These are phyloP conservation scores for Ilex paraguariensis DNA, from an alignment of 305 asterid genomes.

Conservation along the genomic window DNA sequence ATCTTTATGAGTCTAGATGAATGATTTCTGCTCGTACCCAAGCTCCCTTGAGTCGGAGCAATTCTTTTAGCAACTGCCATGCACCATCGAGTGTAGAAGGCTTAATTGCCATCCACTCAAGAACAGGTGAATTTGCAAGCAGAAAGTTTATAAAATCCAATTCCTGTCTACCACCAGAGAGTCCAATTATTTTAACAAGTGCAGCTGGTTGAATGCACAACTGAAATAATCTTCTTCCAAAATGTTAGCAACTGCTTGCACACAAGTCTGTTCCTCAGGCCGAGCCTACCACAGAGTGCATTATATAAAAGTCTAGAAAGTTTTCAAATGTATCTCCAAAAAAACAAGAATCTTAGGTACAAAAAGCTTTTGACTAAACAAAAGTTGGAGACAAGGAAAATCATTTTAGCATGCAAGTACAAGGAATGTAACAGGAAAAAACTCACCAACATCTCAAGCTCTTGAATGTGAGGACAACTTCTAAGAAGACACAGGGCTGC, in stretches of 20 bases:
- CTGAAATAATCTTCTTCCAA: conserved; percentile 35
- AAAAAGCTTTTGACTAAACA: neutral
- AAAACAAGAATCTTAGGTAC: neutral
- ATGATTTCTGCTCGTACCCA: conserved; percentile 66
- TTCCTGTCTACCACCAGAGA: conserved; percentile 59
- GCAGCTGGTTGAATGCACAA: conserved; percentile 47
- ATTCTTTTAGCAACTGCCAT: conserved; percentile 72
- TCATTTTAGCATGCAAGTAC: neutral
- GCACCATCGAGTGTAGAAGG: conserved; percentile 59
- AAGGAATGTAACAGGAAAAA: conserved; percentile 7
- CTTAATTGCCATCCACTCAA: conserved; percentile 77
- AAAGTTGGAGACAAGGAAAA: neutral
- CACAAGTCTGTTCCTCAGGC: conserved; percentile 45
- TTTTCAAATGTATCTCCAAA: neutral
- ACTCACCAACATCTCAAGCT: conserved; percentile 90
- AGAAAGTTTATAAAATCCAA: conserved; percentile 66
- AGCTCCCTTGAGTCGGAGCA: conserved; percentile 81
- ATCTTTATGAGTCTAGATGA: conserved; percentile 45
- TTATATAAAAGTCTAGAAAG: neutral
- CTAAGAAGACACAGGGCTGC: conserved; percentile 87
- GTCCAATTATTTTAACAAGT: conserved; percentile 65
- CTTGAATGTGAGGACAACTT: conserved; percentile 88
- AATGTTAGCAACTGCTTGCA: conserved; percentile 17
- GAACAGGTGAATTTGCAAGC: conserved; percentile 68
- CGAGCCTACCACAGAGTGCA: conserved; percentile 55